phyloP scores from a whole-genome alignment of 2,329 filamentous ascomycete species.

The Aureobasidium subglaciale region DNA sequence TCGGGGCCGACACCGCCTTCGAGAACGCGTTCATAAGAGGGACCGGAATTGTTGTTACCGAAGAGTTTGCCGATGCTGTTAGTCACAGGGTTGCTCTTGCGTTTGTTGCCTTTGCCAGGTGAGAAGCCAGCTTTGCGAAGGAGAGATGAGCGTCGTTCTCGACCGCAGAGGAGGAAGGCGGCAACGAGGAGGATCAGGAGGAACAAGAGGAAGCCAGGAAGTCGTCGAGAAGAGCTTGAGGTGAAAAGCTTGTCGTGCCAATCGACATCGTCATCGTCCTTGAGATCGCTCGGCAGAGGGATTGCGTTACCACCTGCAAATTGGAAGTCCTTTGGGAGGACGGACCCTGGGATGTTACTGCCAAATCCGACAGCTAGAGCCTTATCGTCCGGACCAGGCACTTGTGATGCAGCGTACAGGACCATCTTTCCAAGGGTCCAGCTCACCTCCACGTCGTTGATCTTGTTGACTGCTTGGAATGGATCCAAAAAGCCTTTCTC shows the following conservation, averaged over 20 bases:
- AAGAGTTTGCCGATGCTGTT: slow-evolving; percentile 52
- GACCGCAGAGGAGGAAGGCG: slow-evolving; percentile 68
- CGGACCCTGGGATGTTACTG: slow-evolving; percentile 60
- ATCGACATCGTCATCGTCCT: slow-evolving; percentile 39
- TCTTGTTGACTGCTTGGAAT: slow-evolving; percentile 89
- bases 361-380: slow-evolving; percentile 84
- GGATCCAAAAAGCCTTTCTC: slow-evolving; percentile 71
- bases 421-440: slow-evolving; percentile 98
- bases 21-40: slow-evolving; percentile 70
- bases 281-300: slow-evolving; percentile 30
- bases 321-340: slow-evolving; percentile 62
- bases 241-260: slow-evolving; percentile 58
- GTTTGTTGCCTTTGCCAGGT: slow-evolving; percentile 37
- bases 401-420: slow-evolving; percentile 83
- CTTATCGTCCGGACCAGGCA: slow-evolving; percentile 53
- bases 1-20: slow-evolving; percentile 48
- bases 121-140: slow-evolving; percentile 47
- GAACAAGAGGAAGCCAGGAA: slow-evolving; percentile 71
- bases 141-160: slow-evolving; percentile 59
- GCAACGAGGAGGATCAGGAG: slow-evolving; percentile 63
- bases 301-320: slow-evolving; percentile 57
- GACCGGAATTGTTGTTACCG: slow-evolving; percentile 39
- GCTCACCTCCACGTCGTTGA: slow-evolving; percentile 84
- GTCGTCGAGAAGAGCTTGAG: slow-evolving; percentile 55
- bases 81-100: slow-evolving; percentile 33